Percentiles rank a stretch among this genome's conserved stretches.
Conservation (phyloP, 169 alveolate species). For the Eimeria maxima region DNA sequence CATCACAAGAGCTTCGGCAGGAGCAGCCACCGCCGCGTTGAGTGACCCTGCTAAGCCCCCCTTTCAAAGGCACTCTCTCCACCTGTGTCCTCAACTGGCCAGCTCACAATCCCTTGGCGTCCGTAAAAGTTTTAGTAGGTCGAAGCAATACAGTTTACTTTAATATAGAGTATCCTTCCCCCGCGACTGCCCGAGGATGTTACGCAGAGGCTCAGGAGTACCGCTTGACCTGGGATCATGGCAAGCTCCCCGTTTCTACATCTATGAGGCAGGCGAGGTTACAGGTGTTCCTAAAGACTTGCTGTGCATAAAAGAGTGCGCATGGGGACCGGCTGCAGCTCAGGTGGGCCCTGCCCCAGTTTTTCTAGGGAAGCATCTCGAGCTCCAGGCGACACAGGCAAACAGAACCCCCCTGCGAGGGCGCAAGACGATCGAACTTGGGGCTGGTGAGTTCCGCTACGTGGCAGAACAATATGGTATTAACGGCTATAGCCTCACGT, state of each 20-base stretch:
- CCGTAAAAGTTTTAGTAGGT: neutral
- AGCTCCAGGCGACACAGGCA: conserved; percentile 61
- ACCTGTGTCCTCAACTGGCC: neutral
- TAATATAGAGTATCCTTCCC: neutral
- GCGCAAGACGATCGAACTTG: conserved; percentile 67
- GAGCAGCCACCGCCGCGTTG: neutral
- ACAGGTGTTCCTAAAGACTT: conserved; percentile 53
- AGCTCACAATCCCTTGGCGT: neutral
- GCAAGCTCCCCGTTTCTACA: conserved; percentile 72
- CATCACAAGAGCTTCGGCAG: neutral
- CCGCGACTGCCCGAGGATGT: neutral
- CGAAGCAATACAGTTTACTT: neutral
- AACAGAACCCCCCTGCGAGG: conserved; percentile 43
- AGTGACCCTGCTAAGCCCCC: conserved; percentile 58
- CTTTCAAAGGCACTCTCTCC: neutral
- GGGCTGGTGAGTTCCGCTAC: conserved; percentile 46
- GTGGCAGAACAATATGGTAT: neutral
- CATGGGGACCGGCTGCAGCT: conserved; percentile 74
- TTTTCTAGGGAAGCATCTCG: conserved; percentile 69
- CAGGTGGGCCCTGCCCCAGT: conserved; percentile 79
- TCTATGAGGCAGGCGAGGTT: conserved; percentile 66
- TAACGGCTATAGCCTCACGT: neutral
- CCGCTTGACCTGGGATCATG: conserved; percentile 37
- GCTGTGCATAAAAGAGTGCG: conserved; percentile 58
- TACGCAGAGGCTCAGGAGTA: conserved; percentile 73